Conservation (phyloP, 2,329 filamentous ascomycete genomes). For the Escovopsis sp. region DNA sequence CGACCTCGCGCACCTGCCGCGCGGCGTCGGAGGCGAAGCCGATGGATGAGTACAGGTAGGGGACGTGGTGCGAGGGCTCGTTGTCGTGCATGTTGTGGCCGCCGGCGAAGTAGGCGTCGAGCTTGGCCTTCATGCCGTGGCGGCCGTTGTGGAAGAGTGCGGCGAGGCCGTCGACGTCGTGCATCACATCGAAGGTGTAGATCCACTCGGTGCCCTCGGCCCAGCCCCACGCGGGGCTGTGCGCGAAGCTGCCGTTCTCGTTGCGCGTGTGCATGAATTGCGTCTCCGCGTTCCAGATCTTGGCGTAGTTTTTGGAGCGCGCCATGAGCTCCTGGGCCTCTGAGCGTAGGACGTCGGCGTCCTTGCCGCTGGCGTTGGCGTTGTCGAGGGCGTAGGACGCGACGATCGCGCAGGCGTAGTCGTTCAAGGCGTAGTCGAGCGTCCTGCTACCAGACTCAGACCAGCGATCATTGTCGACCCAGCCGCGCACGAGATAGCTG, state of each 20-base stretch:
- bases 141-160: constrained; percentile 21
- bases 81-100: constrained; percentile 32
- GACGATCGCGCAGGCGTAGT: constrained; percentile 27
- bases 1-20: constrained; percentile 15
- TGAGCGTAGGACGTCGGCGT: too few relatives aligned
- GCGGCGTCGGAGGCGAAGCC: constrained; percentile 24
- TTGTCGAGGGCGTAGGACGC: constrained; percentile 20
- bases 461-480: constrained; percentile 32
- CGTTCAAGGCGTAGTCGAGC: constrained; percentile 31
- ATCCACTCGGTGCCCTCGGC: constrained; percentile 34
- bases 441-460: constrained; percentile 30
- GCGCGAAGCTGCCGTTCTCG: constrained; percentile 28
- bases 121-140: constrained; percentile 22
- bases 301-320: constrained; percentile 25
- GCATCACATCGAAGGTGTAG: constrained; percentile 34
- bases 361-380: constrained; percentile 4
- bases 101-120: constrained; percentile 28
- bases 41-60: constrained; percentile 28
- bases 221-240: constrained; percentile 26
- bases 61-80: constrained; percentile 31
- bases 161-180: constrained; percentile 27
- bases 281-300: constrained; percentile 26
- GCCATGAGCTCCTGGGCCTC: constrained; percentile 15
- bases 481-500: constrained; percentile 26
- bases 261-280: constrained; percentile 33